Percentiles rank a stretch among this genome's conserved stretches.
Evolutionary conservation across 192 early-diverging fungal species (phyloP).

Genomic region (Coemansia sp.): DNA sequence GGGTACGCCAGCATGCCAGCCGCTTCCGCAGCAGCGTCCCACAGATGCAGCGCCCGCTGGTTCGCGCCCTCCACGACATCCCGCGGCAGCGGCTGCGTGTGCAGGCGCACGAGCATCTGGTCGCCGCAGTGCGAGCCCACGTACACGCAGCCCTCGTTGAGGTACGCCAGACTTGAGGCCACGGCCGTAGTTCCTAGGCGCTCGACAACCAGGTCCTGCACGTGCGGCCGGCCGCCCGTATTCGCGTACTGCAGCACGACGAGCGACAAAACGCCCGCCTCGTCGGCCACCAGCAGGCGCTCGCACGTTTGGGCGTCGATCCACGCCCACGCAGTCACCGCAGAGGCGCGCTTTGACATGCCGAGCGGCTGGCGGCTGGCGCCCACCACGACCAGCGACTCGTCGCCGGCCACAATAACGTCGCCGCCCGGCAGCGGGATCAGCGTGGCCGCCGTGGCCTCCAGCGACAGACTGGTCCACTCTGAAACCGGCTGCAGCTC

Average conservation of each 20-base stretch:
- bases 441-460: slow-evolving; percentile 11
- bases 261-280: slow-evolving; percentile 57
- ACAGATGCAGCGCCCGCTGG: background rate
- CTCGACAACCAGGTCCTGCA: slow-evolving; percentile 45
- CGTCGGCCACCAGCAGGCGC: slow-evolving; percentile 72
- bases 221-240: slow-evolving; percentile 11
- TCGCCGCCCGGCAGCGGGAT: slow-evolving; percentile 23
- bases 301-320: slow-evolving; percentile 51
- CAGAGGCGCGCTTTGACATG: slow-evolving; percentile 17
- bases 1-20: slow-evolving; percentile 4
- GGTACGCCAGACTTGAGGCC: slow-evolving; percentile 63
- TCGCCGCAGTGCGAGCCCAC: slow-evolving; percentile 87
- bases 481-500: slow-evolving; percentile 13
- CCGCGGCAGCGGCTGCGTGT: slow-evolving; percentile 37
- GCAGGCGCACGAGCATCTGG: slow-evolving; percentile 72
- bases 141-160: slow-evolving; percentile 69
- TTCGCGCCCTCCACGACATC: background rate
- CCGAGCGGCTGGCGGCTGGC: background rate
- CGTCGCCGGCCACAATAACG: slow-evolving; percentile 29
- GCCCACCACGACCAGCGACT: slow-evolving; percentile 22
- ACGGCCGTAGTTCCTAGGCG: slow-evolving; percentile 51
- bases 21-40: background rate
- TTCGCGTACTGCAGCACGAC: slow-evolving; percentile 49
- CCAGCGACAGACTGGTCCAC: slow-evolving; percentile 29
- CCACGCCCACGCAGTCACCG: slow-evolving; percentile 57